Percentiles rank a stretch among this genome's conserved stretches.
phyloP scores from a whole-genome alignment of 148 eudicot species.

The Pharnaceum exiguum region DNA sequence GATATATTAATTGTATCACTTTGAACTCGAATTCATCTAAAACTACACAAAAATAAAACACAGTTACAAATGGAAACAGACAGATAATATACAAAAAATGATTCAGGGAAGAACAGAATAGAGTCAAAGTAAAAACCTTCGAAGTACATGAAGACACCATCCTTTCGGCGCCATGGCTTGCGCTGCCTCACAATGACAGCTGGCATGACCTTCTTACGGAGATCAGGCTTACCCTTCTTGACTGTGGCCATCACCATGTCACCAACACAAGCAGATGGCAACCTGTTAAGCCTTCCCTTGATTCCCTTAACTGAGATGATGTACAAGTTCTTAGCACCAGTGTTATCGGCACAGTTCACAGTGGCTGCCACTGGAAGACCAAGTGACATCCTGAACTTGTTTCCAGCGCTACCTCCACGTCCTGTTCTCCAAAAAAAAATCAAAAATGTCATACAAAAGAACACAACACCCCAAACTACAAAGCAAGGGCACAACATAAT shows the following conservation, averaged over 20 bases:
- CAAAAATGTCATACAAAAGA: too few relatives aligned
- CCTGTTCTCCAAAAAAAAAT: conserved; percentile 26
- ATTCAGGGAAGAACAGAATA: too few relatives aligned
- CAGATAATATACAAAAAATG: too few relatives aligned
- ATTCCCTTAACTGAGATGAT: conserved; percentile 82
- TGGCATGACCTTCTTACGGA: conserved; percentile 82
- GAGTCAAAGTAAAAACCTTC: conserved; percentile 39
- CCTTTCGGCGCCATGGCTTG: conserved; percentile 91
- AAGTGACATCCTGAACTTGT: conserved; percentile 81
- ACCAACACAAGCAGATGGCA: conserved; percentile 81
- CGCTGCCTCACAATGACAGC: conserved; percentile 78
- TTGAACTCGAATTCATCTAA: too few relatives aligned
- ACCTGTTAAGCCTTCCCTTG: conserved; percentile 63
- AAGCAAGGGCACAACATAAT: too few relatives aligned
- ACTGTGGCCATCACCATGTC: conserved; percentile 81
- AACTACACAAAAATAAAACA: too few relatives aligned
- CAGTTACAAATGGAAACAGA: too few relatives aligned
- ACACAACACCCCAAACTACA: too few relatives aligned
- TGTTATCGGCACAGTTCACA: conserved; percentile 75
- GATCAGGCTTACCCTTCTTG: conserved; percentile 72
- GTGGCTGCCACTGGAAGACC: conserved; percentile 82
- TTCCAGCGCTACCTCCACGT: conserved; percentile 80
- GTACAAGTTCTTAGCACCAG: conserved; percentile 68
- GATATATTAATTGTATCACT: too few relatives aligned
- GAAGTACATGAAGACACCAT: conserved; percentile 75